These are phyloP conservation scores for Bipolaris sorokiniana DNA, from an alignment of 2,329 filamentous ascomycete species.

Conservation along the genomic window DNA sequence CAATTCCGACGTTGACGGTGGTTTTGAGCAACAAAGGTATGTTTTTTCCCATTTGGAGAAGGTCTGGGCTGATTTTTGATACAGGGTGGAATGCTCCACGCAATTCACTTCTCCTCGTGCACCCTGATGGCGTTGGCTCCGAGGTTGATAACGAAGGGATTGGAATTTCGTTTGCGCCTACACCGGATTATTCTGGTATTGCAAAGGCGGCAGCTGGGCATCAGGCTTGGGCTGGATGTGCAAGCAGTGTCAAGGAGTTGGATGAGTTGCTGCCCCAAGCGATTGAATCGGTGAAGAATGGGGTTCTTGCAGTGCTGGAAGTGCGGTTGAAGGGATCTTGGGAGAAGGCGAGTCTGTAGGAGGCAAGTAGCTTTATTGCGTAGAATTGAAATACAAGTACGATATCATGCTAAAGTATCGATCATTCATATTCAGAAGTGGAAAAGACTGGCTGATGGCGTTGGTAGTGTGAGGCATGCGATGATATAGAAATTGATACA, in stretches of 20 bases:
- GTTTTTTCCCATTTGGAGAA: neutral
- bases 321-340: slow-evolving; percentile 61
- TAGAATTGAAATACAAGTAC: neutral
- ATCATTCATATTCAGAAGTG: neutral
- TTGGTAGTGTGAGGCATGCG: neutral
- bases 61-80: neutral
- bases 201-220: slow-evolving; percentile 70
- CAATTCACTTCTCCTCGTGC: slow-evolving; percentile 66
- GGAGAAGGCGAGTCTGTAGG: slow-evolving; percentile 59
- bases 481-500: neutral
- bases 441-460: neutral
- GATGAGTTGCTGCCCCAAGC: slow-evolving; percentile 62
- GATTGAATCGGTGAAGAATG: slow-evolving; percentile 62
- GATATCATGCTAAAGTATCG: neutral
- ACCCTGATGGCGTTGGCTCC: slow-evolving; percentile 67
- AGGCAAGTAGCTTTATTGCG: slow-evolving; percentile 17
- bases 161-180: slow-evolving; percentile 70
- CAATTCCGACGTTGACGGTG: slow-evolving; percentile 69
- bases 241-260: slow-evolving; percentile 63
- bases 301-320: slow-evolving; percentile 67
- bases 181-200: slow-evolving; percentile 71
- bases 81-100: slow-evolving; percentile 67
- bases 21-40: slow-evolving; percentile 71
- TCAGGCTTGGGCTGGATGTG: slow-evolving; percentile 65
- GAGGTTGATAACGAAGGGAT: slow-evolving; percentile 68